Conservation (phyloP, 129 eudicot species). For the Logfia minima region DNA sequence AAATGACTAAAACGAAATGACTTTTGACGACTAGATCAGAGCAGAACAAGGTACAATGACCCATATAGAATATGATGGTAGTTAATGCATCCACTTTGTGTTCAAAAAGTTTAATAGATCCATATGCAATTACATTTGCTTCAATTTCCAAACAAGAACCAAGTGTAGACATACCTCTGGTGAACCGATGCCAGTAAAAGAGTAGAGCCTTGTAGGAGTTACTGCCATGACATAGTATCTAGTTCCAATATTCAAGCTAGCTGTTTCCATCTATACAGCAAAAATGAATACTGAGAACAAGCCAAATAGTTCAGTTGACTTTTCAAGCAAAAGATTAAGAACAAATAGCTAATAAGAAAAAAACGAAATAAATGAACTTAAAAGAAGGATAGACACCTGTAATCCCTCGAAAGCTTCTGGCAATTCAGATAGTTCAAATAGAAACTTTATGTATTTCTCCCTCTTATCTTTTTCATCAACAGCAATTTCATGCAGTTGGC, state of each 20-base stretch:
- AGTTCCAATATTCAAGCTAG: slow-evolving; percentile 60
- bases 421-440: slow-evolving; percentile 75
- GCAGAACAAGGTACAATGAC: neutral
- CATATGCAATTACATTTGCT: neutral
- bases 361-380: neutral
- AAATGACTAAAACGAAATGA: neutral
- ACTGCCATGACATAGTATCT: slow-evolving; percentile 96
- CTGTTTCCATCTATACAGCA: slow-evolving; percentile 81
- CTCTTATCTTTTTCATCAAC: slow-evolving; percentile 94
- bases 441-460: slow-evolving; percentile 84
- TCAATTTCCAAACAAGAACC: neutral
- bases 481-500: slow-evolving; percentile 82
- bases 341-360: neutral
- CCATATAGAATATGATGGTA: neutral
- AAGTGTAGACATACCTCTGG: slow-evolving; percentile 53
- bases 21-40: neutral
- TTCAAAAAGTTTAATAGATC: neutral
- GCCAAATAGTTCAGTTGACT: neutral
- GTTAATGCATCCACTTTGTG: slow-evolving; percentile 13
- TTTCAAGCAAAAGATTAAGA: neutral
- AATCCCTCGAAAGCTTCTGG: slow-evolving; percentile 83
- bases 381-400: slow-evolving; percentile 55
- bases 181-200: slow-evolving; percentile 82
- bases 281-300: slow-evolving; percentile 3
- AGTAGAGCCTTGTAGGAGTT: slow-evolving; percentile 87